phyloP scores from a whole-genome alignment of 1,284 basidiomycete species.

The Cutaneotrichosporon spelunceum region DNA sequence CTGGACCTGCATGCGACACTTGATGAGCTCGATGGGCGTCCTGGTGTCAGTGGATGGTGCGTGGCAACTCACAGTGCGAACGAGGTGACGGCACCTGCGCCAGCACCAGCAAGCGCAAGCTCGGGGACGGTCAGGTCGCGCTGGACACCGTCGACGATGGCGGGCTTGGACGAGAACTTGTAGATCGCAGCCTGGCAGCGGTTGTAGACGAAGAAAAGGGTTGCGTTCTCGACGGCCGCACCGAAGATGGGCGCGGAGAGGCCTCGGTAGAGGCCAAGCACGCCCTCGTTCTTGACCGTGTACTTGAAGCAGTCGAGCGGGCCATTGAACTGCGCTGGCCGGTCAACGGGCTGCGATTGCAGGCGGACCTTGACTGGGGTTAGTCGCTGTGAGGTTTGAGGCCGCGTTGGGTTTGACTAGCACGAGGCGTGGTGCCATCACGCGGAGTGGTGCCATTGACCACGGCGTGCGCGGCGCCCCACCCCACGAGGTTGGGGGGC shows the following conservation, averaged over 20 bases:
- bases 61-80: constrained; percentile 65
- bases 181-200: constrained; percentile 70
- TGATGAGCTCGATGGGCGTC: constrained; percentile 86
- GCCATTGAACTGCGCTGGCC: constrained; percentile 66
- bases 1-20: constrained; percentile 95
- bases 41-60: constrained; percentile 49
- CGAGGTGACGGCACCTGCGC: constrained; percentile 75
- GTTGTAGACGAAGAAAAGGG: constrained; percentile 80
- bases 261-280: constrained; percentile 75
- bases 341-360: constrained; percentile 75
- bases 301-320: constrained; percentile 75
- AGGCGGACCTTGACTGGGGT: constrained; percentile 65
- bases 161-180: constrained; percentile 25
- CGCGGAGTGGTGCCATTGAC: too few species aligned
- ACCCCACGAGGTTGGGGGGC: too few species aligned
- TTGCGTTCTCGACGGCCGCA: constrained; percentile 87
- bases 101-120: constrained; percentile 70
- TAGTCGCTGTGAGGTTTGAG: too few species aligned
- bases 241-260: constrained; percentile 82
- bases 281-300: constrained; percentile 72
- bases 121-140: constrained; percentile 60
- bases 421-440: not conserved
- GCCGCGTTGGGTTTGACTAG: too few species aligned
- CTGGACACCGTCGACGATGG: constrained; percentile 46
- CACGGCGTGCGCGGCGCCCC: too few species aligned